These are phyloP conservation scores for Pythium sukuiense DNA, from an alignment of 352 stramenopile species.

Conservation along the genomic window DNA sequence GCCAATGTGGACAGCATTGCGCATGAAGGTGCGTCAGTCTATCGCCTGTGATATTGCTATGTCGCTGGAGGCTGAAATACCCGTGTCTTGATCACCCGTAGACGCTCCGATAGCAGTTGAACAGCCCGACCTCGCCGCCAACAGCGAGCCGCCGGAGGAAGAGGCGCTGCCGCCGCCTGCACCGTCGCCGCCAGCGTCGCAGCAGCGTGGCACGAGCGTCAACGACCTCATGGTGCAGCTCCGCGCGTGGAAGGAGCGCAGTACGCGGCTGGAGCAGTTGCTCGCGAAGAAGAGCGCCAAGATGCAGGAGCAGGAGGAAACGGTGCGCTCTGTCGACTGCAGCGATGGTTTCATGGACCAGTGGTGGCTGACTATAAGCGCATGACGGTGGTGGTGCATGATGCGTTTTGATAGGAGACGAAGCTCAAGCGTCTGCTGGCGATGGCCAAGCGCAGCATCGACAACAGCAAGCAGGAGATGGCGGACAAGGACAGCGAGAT, in stretches of 20 bases:
- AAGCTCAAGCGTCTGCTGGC: constrained; percentile 84
- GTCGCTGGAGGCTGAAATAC: background rate
- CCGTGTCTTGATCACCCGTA: background rate
- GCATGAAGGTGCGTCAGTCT: background rate
- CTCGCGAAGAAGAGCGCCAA: constrained; percentile 69
- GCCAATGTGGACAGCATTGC: background rate
- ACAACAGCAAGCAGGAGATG: constrained; percentile 86
- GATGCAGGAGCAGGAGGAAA: constrained; percentile 80
- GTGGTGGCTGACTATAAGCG: background rate
- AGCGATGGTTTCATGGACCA: background rate
- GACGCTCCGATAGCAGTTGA: constrained; percentile 6
- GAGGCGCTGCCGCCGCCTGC: constrained; percentile 18
- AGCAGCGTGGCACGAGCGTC: constrained; percentile 12
- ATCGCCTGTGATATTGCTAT: background rate
- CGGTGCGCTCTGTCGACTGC: constrained; percentile 32
- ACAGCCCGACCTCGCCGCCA: background rate
- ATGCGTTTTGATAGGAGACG: constrained; percentile 39
- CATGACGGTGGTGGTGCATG: background rate
- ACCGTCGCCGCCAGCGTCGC: constrained; percentile 18
- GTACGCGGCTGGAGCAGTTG: constrained; percentile 56
- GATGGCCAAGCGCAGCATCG: constrained; percentile 88
- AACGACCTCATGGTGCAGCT: constrained; percentile 43
- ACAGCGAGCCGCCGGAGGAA: constrained; percentile 5
- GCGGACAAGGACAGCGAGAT: constrained; percentile 62
- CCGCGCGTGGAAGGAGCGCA: constrained; percentile 60